Base-by-base conservation (phyloP, 768 basidiomycete species). In the Xerocomus spinulosus region DNA sequence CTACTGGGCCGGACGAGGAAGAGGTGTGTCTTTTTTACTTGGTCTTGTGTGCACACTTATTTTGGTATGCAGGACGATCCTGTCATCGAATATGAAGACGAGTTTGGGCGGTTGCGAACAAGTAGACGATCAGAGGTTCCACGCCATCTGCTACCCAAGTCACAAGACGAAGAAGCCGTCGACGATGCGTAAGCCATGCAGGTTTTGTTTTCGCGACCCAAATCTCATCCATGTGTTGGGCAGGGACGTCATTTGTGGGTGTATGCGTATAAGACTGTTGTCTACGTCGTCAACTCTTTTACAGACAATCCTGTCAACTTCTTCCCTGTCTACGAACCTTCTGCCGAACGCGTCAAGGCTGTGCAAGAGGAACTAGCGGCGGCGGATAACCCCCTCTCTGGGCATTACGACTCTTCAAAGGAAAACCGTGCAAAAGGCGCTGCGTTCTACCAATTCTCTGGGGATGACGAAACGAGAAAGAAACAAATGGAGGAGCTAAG, bases 361-460 rank as follows among this genome's bases (percentile, higher is more conserved):
- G 85, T 93, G 45, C 80, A 78, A 47, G 82, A 82, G 47, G 78
- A 81, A 14, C 71, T 80, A 33, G 77, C 83, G 2, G 89, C 93
- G 53, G 70, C 44, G 9, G 78, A 84, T 53, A 86, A 84, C 38
- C 87, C 87, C 0, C 74, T 89, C 7, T 73, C 78, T 10, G 67
- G 75, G 3, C 92, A 96, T 65, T 99, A 91, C 62, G 89, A 97
- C 62, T 79, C 90, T 0, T 75, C 79, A 1, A 71, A 68, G 42
- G 95, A 99, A 68, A 83, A 87, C 17, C 87, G 96, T 14, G 81
- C 87, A 12, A 86, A 85, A 64, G 96, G 89, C 36, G 94, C 95
- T 1, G 93, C 81, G 1, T 91, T 87, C 68, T 96, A 95, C 66
- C 87, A 90, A 62, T 94, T 98, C 67, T 90, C 91, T 12, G 77